Percentiles rank a stretch among this genome's conserved stretches.
Conservation (phyloP, 768 basidiomycete species). For the Lactifluus pinguis region DNA sequence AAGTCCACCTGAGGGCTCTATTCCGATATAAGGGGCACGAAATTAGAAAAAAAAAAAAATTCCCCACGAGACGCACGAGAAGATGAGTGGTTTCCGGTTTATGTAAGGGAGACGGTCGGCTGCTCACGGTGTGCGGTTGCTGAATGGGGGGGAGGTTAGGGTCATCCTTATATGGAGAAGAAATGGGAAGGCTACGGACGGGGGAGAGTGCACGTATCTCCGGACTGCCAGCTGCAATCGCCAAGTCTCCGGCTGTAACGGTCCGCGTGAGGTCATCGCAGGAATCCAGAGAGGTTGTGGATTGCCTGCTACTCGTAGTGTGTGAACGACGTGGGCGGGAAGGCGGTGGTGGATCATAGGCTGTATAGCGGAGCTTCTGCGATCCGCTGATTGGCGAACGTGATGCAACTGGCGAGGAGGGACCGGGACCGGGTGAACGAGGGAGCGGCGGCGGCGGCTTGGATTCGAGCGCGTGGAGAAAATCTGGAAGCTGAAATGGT, state of each 20-base stretch:
- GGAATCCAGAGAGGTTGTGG: slow-evolving; percentile 28
- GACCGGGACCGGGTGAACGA: slow-evolving; percentile 15
- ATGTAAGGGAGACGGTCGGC: slow-evolving; percentile 6
- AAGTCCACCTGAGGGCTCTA: slow-evolving; percentile 43
- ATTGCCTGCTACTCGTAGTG: slow-evolving; percentile 29
- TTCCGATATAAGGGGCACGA: background rate
- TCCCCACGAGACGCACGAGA: background rate
- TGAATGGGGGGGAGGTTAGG: background rate
- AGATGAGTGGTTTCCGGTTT: background rate
- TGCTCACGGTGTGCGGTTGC: background rate
- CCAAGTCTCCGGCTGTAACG: slow-evolving; percentile 19
- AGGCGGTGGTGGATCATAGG: slow-evolving; percentile 56
- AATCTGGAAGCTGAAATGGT: slow-evolving; percentile 56
- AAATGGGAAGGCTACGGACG: slow-evolving; percentile 7
- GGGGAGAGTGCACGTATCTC: slow-evolving; percentile 11
- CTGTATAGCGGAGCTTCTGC: slow-evolving; percentile 55
- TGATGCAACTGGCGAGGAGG: slow-evolving; percentile 20
- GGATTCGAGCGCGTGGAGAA: slow-evolving; percentile 42
- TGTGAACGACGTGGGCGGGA: slow-evolving; percentile 27
- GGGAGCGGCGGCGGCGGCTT: slow-evolving; percentile 20
- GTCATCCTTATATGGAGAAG: background rate
- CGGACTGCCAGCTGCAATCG: slow-evolving; percentile 19
- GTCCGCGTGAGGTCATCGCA: slow-evolving; percentile 23
- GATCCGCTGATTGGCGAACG: slow-evolving; percentile 26
- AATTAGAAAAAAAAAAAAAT: background rate